These are phyloP conservation scores for Tanozyma kutaoensis DNA, from an alignment of 805 yeast genomes.

Conservation along the genomic window DNA sequence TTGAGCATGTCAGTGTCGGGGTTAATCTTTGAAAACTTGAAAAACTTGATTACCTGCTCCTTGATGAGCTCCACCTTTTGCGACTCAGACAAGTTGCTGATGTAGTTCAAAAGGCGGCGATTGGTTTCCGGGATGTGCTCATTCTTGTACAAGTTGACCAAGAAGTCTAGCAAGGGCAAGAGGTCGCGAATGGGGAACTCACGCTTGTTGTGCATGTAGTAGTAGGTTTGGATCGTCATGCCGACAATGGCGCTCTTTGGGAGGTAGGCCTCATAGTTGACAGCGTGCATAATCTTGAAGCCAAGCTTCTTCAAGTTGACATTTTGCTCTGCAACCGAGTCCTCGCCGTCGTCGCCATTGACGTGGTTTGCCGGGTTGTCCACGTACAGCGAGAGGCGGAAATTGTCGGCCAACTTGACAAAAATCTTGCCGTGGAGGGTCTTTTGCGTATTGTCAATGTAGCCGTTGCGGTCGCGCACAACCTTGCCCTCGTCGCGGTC, in stretches of 20 bases:
- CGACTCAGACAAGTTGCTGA: constrained; percentile 6
- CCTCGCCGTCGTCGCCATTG: constrained; percentile 2
- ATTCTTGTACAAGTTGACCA: constrained; percentile 11
- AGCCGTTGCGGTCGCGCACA: constrained; percentile 9
- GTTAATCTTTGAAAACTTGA: constrained; percentile 4
- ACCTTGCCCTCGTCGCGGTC: constrained; percentile 1
- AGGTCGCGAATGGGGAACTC: constrained; percentile 10
- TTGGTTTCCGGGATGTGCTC: constrained; percentile 11
- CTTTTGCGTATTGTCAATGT: constrained; percentile 13
- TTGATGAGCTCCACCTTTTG: too few species aligned
- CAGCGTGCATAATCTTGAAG: constrained; percentile 37
- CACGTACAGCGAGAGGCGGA: constrained; percentile 15
- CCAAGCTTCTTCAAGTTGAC: constrained; percentile 35
- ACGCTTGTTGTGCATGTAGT: constrained; percentile 3
- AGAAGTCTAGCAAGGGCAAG: constrained; percentile 15
- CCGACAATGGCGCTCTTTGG: constrained; percentile 46
- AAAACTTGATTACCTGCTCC: too few species aligned
- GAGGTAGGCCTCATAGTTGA: constrained; percentile 34
- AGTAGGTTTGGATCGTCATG: constrained; percentile 4
- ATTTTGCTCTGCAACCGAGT: constrained; percentile 13
- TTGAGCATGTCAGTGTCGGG: constrained; percentile 3
- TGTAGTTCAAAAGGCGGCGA: constrained; percentile 7
- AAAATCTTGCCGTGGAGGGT: constrained; percentile 23
- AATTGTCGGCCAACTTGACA: constrained; percentile 19
- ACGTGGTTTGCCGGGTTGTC: constrained; percentile 5